These are phyloP conservation scores for Cephalotrichum gorgonifer DNA, from an alignment of 2,329 filamentous ascomycete species.

Conservation along the genomic window DNA sequence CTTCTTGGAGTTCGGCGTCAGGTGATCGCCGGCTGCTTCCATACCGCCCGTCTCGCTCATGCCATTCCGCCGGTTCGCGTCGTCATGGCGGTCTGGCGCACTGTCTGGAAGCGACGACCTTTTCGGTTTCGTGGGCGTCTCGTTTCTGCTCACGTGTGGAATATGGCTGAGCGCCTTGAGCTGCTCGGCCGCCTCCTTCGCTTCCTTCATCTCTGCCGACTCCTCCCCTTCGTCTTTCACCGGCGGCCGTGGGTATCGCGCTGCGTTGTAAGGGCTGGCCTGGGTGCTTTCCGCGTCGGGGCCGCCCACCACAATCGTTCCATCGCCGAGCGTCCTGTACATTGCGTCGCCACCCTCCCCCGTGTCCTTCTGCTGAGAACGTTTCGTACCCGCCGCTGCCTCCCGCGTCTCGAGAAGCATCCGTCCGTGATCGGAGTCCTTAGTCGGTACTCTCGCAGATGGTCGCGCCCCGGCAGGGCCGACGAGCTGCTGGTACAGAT, in stretches of 20 bases:
- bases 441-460: constrained; percentile 28
- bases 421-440: constrained; percentile 46
- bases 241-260: background rate
- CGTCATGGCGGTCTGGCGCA: constrained; percentile 19
- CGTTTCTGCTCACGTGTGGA: constrained; percentile 41
- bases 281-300: constrained; percentile 6
- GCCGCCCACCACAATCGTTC: background rate
- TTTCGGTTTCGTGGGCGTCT: constrained; percentile 14
- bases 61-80: constrained; percentile 8
- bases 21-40: constrained; percentile 7
- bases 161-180: constrained; percentile 56
- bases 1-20: constrained; percentile 10
- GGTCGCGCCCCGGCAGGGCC: constrained; percentile 15
- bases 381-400: constrained; percentile 20
- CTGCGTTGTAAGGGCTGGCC: constrained; percentile 6
- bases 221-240: constrained; percentile 37
- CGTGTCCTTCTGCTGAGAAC: background rate
- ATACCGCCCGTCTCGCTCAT: background rate
- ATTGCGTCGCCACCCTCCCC: background rate
- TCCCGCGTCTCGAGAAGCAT: constrained; percentile 45
- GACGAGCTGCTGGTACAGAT: constrained; percentile 50
- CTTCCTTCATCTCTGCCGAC: constrained; percentile 55
- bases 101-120: constrained; percentile 25
- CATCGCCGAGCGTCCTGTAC: background rate
- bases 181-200: constrained; percentile 56